Base-by-base conservation (phyloP, 2,329 filamentous ascomycete species). In the Calonectria hongkongensis region DNA sequence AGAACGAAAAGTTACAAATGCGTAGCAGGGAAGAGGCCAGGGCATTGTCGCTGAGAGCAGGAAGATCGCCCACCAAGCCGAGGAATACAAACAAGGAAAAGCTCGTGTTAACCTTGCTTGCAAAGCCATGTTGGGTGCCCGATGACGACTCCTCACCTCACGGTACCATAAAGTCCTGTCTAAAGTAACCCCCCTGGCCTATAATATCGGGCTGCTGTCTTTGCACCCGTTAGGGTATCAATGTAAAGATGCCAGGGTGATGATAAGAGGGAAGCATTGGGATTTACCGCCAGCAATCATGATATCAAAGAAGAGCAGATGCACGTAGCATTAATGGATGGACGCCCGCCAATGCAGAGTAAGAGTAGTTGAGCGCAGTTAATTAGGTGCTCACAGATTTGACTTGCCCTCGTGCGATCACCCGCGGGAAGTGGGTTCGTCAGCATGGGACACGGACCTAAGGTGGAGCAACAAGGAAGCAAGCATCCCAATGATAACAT, bases 51-150 rank as follows among this genome's bases (percentile, higher is more conserved):
- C 25, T 18, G 36, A 16, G 64, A 30, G 39, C 27, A 18, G 39
- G 27, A 58, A 28, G 66, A 64, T 64, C 47, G 28, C 36, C 39
- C n/a, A 33, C 33, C 39, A 15, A 27, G 39, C 43, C 66, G 47
- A 28, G 47, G 27, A 27, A 54, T 39, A 64, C 66, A 39, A 47
- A 36, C 33, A 16, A 63, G 56, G 66, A 51, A 69, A 63, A 63
- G 58, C 58, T 69, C 58, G 58, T 69, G 66, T 69, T 64, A 69
- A 64, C 66, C 66, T 54, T 64, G 66, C 47, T 50, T 45, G 47
- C 33, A 45, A 30, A 16, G 30, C 16, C 16, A 30, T 54, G 66
- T 54, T 64, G 66, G 66, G n/a, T 39, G 54, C 66, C 58, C 41
- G 66, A 69, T 69, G 66, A 69, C 66, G 66, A 69, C 66, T 54